Evolutionary conservation across 495 filamentous ascomycete genomes (phyloP), one percentile per base, ranked within the genome.

Genomic region (Sabuloglossum arenarium): DNA sequence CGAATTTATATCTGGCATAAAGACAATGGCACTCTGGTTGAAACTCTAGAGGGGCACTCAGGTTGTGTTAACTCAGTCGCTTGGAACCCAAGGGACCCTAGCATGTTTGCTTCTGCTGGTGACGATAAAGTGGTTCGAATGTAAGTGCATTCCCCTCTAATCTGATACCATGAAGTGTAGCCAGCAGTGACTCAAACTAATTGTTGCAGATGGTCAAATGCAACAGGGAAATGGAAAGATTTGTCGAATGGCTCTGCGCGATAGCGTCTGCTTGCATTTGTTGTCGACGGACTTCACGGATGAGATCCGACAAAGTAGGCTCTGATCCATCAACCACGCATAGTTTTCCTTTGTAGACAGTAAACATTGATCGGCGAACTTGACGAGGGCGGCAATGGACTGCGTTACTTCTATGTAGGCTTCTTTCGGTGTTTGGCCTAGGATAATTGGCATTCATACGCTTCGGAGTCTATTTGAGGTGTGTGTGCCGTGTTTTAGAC

Each of bases 1-100:
- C 70, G 71, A 27, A 71, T 98, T 53, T 87, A 82, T 61, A 84
- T 98, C 59, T 98, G 89, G 88, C 85, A 91, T 63, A 89, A 88
- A 65, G 75, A 81, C 43, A 89, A 81, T 30, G 87, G 84, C 2
- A 71, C 71, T 1, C 72, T 84, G 4, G 79, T 98, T 6, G 84
- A 86, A 61, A 80, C 74, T 31, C 70, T 95, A 19, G 77, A 82
- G 14, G 89, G 81, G 0, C 90, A 97, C 60, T 72, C 76, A 8
- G 82, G 86, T 11, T 83, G 78, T 55, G 90, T 93, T 55, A 98
- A 95, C 67, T 75, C 86, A n/a, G 84, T 94, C 32, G 75, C 84
- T 6, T 98, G 91, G 91, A 93, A 89, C 61, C 88, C 89, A 0
- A 71, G 69, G 2, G 75, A 94, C 65, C 81, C 87, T 3, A 76